Evolutionary conservation across 1,284 basidiomycete species (phyloP).

Genomic region (Chalciporus piperatoides): DNA sequence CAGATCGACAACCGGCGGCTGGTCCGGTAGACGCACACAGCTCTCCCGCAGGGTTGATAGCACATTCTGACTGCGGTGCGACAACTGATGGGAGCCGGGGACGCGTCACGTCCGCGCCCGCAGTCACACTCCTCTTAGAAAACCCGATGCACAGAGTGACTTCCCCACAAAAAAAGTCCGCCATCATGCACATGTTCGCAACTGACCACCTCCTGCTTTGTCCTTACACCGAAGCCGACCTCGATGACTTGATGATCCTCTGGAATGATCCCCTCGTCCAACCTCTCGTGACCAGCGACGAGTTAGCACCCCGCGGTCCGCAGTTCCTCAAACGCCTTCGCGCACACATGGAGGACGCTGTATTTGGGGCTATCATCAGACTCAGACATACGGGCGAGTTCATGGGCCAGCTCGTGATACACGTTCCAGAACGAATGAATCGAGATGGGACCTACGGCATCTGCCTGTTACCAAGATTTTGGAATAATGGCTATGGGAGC

Average conservation of each 20-base stretch:
- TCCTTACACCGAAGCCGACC: constrained; percentile 32
- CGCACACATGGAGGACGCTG: constrained; percentile 28
- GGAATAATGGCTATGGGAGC: constrained; percentile 35
- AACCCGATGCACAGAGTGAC: constrained; percentile 4
- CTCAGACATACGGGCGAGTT: constrained; percentile 32
- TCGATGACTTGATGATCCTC: constrained; percentile 32
- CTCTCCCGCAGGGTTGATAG: not conserved
- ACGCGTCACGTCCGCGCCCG: constrained; percentile 16
- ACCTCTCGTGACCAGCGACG: constrained; percentile 29
- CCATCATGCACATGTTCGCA: constrained; percentile 29
- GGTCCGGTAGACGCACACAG: not conserved
- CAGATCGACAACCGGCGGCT: no score
- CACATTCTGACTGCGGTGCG: constrained; percentile 1
- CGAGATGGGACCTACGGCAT: constrained; percentile 34
- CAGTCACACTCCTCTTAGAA: constrained; percentile 10
- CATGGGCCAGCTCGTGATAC: constrained; percentile 36
- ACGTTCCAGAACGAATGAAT: constrained; percentile 26
- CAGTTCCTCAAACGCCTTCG: constrained; percentile 28
- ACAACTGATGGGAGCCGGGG: not conserved
- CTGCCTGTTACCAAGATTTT: constrained; percentile 29
- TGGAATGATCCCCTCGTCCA: constrained; percentile 36
- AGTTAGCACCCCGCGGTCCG: constrained; percentile 25
- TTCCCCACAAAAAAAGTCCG: constrained; percentile 19
- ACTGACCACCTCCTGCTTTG: constrained; percentile 34
- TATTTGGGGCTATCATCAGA: constrained; percentile 35